Conservation (phyloP, 257 asterid species). For the Rubia yunnanensis region DNA sequence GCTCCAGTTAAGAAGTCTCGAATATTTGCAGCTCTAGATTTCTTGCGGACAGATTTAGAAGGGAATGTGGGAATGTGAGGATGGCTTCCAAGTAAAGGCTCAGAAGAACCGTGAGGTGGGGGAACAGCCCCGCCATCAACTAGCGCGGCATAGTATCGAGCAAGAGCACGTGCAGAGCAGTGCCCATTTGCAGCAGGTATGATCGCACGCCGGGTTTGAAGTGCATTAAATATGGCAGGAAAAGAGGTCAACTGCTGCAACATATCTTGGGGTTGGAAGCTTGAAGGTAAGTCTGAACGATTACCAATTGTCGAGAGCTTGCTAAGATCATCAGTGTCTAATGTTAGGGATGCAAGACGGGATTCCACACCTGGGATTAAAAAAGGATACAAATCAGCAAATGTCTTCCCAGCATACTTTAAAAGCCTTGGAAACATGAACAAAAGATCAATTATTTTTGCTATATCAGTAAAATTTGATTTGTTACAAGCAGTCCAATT, state of each 20-base stretch:
- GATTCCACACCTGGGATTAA: conserved; percentile 73
- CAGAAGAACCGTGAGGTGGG: conserved; percentile 52
- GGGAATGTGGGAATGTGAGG: conserved; percentile 62
- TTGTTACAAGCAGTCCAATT: neutral
- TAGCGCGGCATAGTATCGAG: conserved; percentile 91
- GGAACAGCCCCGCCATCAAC: conserved; percentile 63
- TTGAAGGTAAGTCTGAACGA: conserved; percentile 57
- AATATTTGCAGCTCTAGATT: conserved; percentile 20
- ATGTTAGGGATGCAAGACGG: conserved; percentile 82
- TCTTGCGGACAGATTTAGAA: conserved; percentile 35
- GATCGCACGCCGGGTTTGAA: conserved; percentile 72
- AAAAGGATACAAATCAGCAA: conserved; percentile 10
- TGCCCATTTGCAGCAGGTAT: conserved; percentile 89
- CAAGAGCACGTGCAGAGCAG: conserved; percentile 97
- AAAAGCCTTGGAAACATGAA: neutral
- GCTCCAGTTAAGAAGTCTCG: neutral
- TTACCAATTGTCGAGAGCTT: conserved; percentile 38
- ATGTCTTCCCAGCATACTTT: neutral
- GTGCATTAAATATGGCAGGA: conserved; percentile 72
- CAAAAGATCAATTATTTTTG: too few relatives aligned
- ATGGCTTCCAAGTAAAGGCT: conserved; percentile 71
- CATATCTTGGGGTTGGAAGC: conserved; percentile 56
- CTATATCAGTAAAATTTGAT: neutral
- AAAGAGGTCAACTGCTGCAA: conserved; percentile 48
- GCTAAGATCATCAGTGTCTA: conserved; percentile 66